Evolutionary conservation across 2,329 filamentous ascomycete genomes (phyloP).

Genomic region (Didymella exigua): DNA sequence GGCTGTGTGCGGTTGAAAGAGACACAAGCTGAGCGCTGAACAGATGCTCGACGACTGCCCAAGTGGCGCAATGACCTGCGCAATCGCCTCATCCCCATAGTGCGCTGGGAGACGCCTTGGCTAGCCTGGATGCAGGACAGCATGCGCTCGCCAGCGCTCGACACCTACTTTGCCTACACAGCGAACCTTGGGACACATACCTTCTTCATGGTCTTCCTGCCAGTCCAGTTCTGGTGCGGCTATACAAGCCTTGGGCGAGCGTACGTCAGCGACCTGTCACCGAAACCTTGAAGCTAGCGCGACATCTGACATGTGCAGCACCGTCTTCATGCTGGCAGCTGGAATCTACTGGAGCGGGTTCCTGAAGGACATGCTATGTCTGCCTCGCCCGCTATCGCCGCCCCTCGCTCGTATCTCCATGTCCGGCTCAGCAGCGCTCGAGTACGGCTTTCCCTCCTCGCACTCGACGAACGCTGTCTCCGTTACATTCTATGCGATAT

Average conservation of each 20-base stretch:
- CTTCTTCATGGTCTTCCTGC: constrained; percentile 96
- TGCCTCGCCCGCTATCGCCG: constrained; percentile 89
- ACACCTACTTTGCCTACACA: constrained; percentile 95
- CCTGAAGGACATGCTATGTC: constrained; percentile 89
- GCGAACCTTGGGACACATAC: constrained; percentile 97
- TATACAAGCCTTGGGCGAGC: constrained; percentile 83
- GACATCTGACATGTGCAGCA: constrained; percentile 33
- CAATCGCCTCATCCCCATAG: constrained; percentile 79
- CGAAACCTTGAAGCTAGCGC: constrained; percentile 4
- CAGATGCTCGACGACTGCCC: constrained; percentile 83
- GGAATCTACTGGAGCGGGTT: constrained; percentile 79
- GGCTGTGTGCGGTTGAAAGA: constrained; percentile 17
- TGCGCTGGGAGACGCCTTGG: constrained; percentile 94
- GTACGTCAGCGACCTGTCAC: constrained; percentile 59
- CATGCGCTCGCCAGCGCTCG: constrained; percentile 80
- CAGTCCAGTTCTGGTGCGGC: constrained; percentile 96
- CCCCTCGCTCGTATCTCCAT: constrained; percentile 94
- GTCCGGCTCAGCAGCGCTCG: constrained; percentile 91
- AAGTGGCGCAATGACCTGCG: constrained; percentile 87
- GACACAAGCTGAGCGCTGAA: constrained; percentile 27
- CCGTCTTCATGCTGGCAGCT: constrained; percentile 67
- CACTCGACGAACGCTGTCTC: constrained; percentile 97
- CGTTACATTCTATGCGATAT: constrained; percentile 82
- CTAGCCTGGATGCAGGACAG: constrained; percentile 83
- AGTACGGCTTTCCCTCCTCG: constrained; percentile 97